phyloP scores from a whole-genome alignment of 257 asterid genomes.

The Plantago ovata region DNA sequence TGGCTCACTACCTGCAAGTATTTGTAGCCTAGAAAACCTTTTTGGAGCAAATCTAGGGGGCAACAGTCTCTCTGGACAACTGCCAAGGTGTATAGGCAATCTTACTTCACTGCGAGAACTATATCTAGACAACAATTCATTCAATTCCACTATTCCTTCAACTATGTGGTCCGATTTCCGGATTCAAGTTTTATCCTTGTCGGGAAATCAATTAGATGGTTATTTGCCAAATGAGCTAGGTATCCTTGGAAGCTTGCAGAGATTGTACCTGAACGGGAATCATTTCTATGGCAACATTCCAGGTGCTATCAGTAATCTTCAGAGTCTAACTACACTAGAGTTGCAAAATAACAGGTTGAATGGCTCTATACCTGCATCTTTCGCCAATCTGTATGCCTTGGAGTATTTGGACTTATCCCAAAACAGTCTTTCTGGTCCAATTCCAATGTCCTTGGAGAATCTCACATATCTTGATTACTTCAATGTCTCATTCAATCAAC shows the following conservation, averaged over 20 bases:
- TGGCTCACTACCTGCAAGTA: conserved; percentile 11
- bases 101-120: conserved; percentile 9
- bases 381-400: conserved; percentile 10
- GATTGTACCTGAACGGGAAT: conserved; percentile 10
- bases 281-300: conserved; percentile 24
- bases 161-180: conserved; percentile 14
- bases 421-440: conserved; percentile 4
- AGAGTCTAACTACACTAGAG: conserved; percentile 10
- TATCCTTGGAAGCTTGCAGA: neutral
- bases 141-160: conserved; percentile 20
- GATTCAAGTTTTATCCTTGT: neutral
- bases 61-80: conserved; percentile 18
- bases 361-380: conserved; percentile 19
- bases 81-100: conserved; percentile 23
- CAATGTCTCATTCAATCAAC: conserved; percentile 11
- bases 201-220: conserved; percentile 15
- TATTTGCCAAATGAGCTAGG: conserved; percentile 18
- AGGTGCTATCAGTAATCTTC: conserved; percentile 16
- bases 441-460: conserved; percentile 5
- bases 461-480: neutral
- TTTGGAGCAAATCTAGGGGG: neutral
- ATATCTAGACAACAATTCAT: neutral
- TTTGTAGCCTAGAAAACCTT: conserved; percentile 14
- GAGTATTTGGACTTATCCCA: conserved; percentile 3
- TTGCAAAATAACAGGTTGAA: conserved; percentile 19